These are phyloP conservation scores for Neurospora terricola DNA, from an alignment of 495 filamentous ascomycete genomes.

Conservation along the genomic window DNA sequence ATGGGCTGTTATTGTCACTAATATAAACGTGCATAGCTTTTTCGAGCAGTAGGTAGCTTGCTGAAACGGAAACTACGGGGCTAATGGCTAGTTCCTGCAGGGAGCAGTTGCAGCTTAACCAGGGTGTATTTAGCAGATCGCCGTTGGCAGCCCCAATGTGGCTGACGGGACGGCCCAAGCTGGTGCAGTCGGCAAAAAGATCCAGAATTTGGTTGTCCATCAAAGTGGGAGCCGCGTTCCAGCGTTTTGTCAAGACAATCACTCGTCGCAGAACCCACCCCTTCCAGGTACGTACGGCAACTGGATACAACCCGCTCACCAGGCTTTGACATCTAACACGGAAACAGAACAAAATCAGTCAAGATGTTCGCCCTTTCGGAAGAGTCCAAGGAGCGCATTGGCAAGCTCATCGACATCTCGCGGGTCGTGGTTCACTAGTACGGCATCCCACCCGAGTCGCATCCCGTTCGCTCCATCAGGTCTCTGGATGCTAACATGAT, in stretches of 20 bases:
- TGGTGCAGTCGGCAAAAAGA: neutral
- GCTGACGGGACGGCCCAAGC: neutral
- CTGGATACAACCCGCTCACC: neutral
- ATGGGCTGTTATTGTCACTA: neutral
- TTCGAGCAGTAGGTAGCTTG: neutral
- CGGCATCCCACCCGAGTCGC: conserved; percentile 10
- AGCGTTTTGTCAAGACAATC: neutral
- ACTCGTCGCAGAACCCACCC: neutral
- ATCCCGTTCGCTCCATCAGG: neutral
- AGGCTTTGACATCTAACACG: neutral
- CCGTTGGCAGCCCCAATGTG: neutral
- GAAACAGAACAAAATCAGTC: conserved; percentile 4
- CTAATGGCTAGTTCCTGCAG: neutral
- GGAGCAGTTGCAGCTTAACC: neutral
- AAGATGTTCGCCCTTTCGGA: conserved; percentile 86
- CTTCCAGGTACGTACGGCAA: neutral
- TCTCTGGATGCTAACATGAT: conserved; percentile 23
- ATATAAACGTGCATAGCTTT: neutral
- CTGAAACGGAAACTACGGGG: fast-evolving
- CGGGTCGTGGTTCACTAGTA: conserved; percentile 97
- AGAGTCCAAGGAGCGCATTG: conserved; percentile 98
- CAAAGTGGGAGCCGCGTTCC: neutral
- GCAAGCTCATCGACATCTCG: conserved; percentile 87
- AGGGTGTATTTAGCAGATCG: neutral
- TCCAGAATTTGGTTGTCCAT: neutral